These are phyloP conservation scores for Phaffomyces thermotolerans DNA, from an alignment of 805 yeast species.

Conservation along the genomic window DNA sequence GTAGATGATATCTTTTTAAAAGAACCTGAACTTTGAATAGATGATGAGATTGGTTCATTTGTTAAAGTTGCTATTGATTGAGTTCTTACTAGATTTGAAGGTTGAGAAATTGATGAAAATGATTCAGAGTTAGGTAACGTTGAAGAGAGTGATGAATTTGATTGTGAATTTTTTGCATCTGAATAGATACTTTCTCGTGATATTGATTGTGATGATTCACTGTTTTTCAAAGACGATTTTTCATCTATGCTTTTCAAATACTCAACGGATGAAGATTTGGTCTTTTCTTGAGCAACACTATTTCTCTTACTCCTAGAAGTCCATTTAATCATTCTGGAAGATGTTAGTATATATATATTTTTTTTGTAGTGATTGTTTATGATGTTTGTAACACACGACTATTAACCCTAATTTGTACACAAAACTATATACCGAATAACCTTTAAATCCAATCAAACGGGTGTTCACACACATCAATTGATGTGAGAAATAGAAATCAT, in stretches of 20 bases:
- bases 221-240: neutral
- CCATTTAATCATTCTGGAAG: slow-evolving; percentile 24
- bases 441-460: too few species aligned
- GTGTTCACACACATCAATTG: too few species aligned
- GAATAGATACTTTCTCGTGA: neutral
- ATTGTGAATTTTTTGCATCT: neutral
- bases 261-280: neutral
- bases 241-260: slow-evolving; percentile 4
- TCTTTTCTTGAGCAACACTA: slow-evolving; percentile 13
- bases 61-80: slow-evolving; percentile 6
- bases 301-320: slow-evolving; percentile 21
- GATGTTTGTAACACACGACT: neutral
- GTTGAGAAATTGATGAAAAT: neutral
- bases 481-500: too few species aligned
- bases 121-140: slow-evolving; percentile 5
- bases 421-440: too few species aligned
- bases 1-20: neutral
- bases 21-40: neutral
- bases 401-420: too few species aligned
- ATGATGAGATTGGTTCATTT: slow-evolving; percentile 1
- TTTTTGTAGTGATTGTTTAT: too few species aligned
- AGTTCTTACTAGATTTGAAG: slow-evolving; percentile 1
- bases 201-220: neutral
- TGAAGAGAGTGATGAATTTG: neutral
- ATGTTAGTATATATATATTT: neutral